Base-by-base conservation (phyloP, 306 rosid genomes). In the Prunus mongolica region DNA sequence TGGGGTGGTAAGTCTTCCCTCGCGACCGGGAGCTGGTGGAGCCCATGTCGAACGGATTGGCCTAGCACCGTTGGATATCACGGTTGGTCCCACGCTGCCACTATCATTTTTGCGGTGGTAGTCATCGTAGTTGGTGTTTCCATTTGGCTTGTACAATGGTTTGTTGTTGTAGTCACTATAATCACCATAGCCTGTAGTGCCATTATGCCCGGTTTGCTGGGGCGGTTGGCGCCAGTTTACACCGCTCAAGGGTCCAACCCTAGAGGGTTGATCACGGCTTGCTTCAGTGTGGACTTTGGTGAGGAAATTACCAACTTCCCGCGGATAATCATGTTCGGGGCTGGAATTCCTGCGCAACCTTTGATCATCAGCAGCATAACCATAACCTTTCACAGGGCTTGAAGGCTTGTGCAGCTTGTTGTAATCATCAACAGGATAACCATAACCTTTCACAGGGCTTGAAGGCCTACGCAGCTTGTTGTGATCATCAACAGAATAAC, bases 281-380 rank as follows among this genome's bases (percentile, higher is more conserved):
- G 79, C 80, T 61, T 85, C 82, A 50, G 70, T 77, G 46, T 63
- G 84, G 77, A 68, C 66, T 63, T 84, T 77, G 77, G 78, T 27
- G 5, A 75, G 22, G 73, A 81, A 84, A 4, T 81, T 82, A 24
- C 79, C 77, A 57, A 34, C 71, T 60, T 76, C 57, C 1, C 0
- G 77, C 0, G 82, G 87, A 0, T 54, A 25, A 46, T 16, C 74
- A 46, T 65, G 13, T 1, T 50, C 44, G 6, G 84, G 87, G 62
- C 66, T 75, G 72, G 79, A 19, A 61, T 18, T 51, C 56, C 50
- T 79, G 6, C 7, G 58, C 81, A 34, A 24, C 38, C 55, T 54
- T n/a, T 79, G 60, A 74, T 2, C 69, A 44, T 75, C 67, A 62
- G 44, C 9, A 18, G 15, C 15, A 34, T 15, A 50, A 25, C 74